Conservation (phyloP, 2,329 filamentous ascomycete species). For the Fusarium albidum region DNA sequence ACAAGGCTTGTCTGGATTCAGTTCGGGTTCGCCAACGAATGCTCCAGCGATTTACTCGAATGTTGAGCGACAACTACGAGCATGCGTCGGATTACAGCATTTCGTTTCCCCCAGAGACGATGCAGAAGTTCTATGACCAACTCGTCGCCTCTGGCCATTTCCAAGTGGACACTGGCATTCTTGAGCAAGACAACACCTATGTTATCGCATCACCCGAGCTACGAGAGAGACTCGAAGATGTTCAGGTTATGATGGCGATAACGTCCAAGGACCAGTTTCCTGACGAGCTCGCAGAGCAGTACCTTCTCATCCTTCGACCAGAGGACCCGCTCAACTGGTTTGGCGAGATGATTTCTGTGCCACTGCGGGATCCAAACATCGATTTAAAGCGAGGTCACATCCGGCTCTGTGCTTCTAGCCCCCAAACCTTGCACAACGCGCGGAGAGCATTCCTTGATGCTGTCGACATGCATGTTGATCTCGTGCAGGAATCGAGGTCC, state of each 20-base stretch:
- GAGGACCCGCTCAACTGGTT: slow-evolving; percentile 84
- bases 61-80: slow-evolving; percentile 92
- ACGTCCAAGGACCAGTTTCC: slow-evolving; percentile 62
- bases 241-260: slow-evolving; percentile 84
- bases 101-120: slow-evolving; percentile 70
- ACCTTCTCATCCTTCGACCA: slow-evolving; percentile 84
- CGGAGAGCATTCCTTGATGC: slow-evolving; percentile 78
- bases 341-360: slow-evolving; percentile 75
- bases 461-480: slow-evolving; percentile 85
- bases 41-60: slow-evolving; percentile 92
- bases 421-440: slow-evolving; percentile 80
- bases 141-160: slow-evolving; percentile 87
- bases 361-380: slow-evolving; percentile 78
- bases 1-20: slow-evolving; percentile 94
- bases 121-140: slow-evolving; percentile 81
- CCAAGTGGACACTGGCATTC: slow-evolving; percentile 75
- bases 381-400: slow-evolving; percentile 89
- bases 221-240: slow-evolving; percentile 77
- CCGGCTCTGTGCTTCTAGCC: slow-evolving; percentile 87
- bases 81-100: slow-evolving; percentile 97
- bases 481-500: slow-evolving; percentile 90
- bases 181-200: slow-evolving; percentile 79
- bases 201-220: slow-evolving; percentile 86
- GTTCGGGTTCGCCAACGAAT: slow-evolving; percentile 96
- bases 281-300: slow-evolving; percentile 77